These are phyloP conservation scores for Rubia tinctorum DNA, from an alignment of 305 asterid species.

Conservation along the genomic window DNA sequence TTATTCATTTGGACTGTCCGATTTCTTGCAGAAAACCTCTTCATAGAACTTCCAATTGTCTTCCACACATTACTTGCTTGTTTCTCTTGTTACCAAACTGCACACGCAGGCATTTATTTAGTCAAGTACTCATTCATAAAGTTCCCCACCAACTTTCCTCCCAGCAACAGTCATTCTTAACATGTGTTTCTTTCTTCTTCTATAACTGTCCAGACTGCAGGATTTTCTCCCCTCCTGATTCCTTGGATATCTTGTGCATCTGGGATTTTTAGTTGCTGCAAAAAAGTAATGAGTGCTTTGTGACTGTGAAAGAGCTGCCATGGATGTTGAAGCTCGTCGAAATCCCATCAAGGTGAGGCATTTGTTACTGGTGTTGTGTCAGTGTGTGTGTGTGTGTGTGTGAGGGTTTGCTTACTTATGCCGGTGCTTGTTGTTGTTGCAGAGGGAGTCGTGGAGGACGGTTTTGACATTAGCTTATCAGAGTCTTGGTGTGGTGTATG, in stretches of 20 bases:
- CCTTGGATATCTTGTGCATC: constrained; percentile 21
- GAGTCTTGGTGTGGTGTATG: constrained; percentile 90
- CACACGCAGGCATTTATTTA: constrained; percentile 10
- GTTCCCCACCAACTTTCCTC: constrained; percentile 37
- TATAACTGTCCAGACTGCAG: constrained; percentile 16
- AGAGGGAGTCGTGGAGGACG: constrained; percentile 85
- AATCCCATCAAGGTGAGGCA: constrained; percentile 59
- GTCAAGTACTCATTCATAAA: constrained; percentile 8
- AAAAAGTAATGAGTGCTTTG: constrained; percentile 32
- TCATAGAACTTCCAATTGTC: neutral
- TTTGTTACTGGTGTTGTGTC: neutral
- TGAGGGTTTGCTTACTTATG: constrained; percentile 1
- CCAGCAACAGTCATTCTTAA: constrained; percentile 20
- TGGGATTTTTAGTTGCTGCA: constrained; percentile 20
- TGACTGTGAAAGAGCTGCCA: constrained; percentile 47
- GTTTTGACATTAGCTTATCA: constrained; percentile 76
- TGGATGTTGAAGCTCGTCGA: constrained; percentile 68
- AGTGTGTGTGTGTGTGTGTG: too few relatives aligned
- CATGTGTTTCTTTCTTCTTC: constrained; percentile 32
- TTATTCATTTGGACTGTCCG: neutral
- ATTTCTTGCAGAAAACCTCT: neutral
- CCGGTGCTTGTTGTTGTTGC: constrained; percentile 12
- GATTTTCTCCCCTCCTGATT: neutral
- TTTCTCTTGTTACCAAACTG: neutral
- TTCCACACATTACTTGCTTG: too few relatives aligned